These are phyloP conservation scores for Candida sp. DNA, from an alignment of 1,139 yeast species.

Conservation along the genomic window DNA sequence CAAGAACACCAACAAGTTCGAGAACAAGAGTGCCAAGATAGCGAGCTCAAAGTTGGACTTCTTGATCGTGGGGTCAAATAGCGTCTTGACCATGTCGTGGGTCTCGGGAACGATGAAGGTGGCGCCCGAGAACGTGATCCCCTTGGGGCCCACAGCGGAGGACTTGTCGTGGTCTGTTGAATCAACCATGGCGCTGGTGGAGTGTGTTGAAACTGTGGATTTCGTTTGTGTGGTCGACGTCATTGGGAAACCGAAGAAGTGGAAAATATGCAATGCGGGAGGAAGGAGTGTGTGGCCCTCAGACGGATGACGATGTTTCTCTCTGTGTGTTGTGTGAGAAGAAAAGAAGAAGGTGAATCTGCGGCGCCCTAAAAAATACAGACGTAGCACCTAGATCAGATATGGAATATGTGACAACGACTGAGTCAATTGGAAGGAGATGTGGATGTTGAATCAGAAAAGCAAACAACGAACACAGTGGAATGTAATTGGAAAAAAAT, in stretches of 20 bases:
- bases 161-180: not conserved
- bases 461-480: not conserved
- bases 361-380: too few relatives aligned
- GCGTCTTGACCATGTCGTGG: slow-evolving; percentile 84
- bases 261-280: not conserved
- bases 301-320: too few relatives aligned
- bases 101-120: slow-evolving; percentile 77
- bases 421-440: not conserved
- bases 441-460: not conserved
- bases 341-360: too few relatives aligned
- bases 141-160: slow-evolving; percentile 34
- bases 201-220: not conserved
- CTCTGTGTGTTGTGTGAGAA: too few relatives aligned
- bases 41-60: slow-evolving; percentile 70
- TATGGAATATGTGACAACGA: not conserved
- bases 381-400: not conserved
- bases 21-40: slow-evolving; percentile 55
- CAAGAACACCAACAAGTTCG: slow-evolving; percentile 56
- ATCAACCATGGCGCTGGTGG: not conserved
- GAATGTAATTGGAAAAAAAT: not conserved
- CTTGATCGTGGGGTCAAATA: slow-evolving; percentile 76
- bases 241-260: not conserved
- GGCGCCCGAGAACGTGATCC: slow-evolving; percentile 52
- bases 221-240: not conserved
- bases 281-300: not conserved